Evolutionary conservation across 306 rosid species (phyloP), one percentile per base, ranked within the genome.

Genomic region (Lithocarpus polystachyus): DNA sequence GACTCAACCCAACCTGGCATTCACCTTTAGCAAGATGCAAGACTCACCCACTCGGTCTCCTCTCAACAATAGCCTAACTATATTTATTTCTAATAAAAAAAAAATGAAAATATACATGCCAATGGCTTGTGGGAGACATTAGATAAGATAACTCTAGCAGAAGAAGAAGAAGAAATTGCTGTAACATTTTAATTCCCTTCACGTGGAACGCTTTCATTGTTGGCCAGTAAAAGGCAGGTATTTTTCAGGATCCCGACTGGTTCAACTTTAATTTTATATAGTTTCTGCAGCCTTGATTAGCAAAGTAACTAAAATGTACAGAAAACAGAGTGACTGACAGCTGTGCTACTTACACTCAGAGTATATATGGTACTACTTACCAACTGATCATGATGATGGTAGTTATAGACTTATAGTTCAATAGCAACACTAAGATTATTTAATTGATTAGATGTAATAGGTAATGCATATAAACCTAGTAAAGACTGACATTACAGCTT

Each of bases 351-450:
- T 24, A 45, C 61, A 70, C 53, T 24, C 54, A 54, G 37, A 37
- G 0, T 40, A 40, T 73, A 45, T 70, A 77, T 52, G 37, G 54
- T 80, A 68, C 77, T 77, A 64, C 81, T 71, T 78, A 18, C 51
- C 72, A 85, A 74, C 67, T 78, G 68, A 64, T 56, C 68, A 73
- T 28, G 72, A 71, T 77, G 31, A 71, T 71, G 82, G 75, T 54
- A 24, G 73, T 24, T 62, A 69, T 65, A 73, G 51, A 48, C 15
- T 48, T 48, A 48, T 3, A 48, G 53, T 51, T 79, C 71, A 79
- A 76, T 61, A 51, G 22, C 35, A 71, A 52, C 53, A 67, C 17
- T 23, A 73, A 3, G 75, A 75, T 76, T 79, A 80, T 74, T 81
- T 67, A 55, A 79, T 67, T 67, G 19, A 72, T 77, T 64, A 51